phyloP scores from a whole-genome alignment of 169 alveolate species.

The Eimeria falciformis region DNA sequence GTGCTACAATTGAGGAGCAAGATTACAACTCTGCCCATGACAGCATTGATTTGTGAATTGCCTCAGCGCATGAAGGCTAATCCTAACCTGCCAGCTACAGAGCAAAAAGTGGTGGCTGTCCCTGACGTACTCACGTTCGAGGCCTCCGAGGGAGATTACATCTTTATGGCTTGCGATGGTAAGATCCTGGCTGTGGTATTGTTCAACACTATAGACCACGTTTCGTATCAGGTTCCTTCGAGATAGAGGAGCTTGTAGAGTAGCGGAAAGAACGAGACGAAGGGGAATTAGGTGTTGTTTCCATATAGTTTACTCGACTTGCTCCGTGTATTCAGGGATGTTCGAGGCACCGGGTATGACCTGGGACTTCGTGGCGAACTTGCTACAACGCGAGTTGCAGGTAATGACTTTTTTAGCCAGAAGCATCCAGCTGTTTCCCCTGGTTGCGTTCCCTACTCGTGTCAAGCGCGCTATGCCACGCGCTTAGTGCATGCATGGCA shows the following conservation, averaged over 20 bases:
- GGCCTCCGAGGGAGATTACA: slow-evolving; percentile 61
- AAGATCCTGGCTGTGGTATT: no score
- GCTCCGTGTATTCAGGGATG: slow-evolving; percentile 43
- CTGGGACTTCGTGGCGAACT: slow-evolving; percentile 62
- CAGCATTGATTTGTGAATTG: background rate
- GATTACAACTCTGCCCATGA: background rate
- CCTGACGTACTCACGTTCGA: slow-evolving; percentile 49
- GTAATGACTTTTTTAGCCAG: background rate
- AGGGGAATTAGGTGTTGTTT: no score
- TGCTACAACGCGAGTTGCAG: slow-evolving; percentile 41
- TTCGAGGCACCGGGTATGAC: slow-evolving; percentile 69
- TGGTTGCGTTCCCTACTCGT: background rate
- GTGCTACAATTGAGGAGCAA: background rate
- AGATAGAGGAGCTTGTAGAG: no score
- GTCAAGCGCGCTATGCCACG: no score
- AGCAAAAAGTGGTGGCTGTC: slow-evolving; percentile 65
- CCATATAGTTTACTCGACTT: background rate
- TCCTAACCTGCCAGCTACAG: background rate
- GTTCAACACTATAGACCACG: no score
- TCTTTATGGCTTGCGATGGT: slow-evolving; percentile 74
- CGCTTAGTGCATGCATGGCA: no score
- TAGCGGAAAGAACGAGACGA: no score
- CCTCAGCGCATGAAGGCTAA: slow-evolving; percentile 48
- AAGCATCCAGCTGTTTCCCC: background rate
- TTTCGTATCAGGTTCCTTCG: no score